Percentiles rank a stretch among this genome's conserved stretches.
These are phyloP conservation scores for Cutaneotrichosporon sp. DNA, from an alignment of 1,284 basidiomycete species.

Conservation along the genomic window DNA sequence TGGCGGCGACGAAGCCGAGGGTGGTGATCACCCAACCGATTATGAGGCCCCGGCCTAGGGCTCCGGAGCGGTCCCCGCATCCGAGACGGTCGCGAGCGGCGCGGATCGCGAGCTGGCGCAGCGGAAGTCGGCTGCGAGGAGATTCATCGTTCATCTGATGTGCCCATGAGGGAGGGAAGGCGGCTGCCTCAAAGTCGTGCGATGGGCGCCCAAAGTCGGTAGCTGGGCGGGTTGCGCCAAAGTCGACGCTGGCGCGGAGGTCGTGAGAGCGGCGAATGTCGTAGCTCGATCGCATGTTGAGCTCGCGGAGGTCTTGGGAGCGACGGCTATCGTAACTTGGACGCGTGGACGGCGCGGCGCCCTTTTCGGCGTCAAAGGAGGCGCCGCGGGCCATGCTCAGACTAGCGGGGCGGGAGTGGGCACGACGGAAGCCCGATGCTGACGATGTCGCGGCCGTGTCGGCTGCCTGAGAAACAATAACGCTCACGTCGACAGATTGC, in stretches of 20 bases:
- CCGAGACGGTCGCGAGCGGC: slow-evolving; percentile 18
- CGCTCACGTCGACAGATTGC: slow-evolving; percentile 2
- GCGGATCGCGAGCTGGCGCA: slow-evolving; percentile 10
- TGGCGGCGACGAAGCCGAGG: slow-evolving; percentile 41
- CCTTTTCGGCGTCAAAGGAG: slow-evolving; percentile 15
- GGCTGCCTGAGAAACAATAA: slow-evolving; percentile 4
- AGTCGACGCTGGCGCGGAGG: neutral
- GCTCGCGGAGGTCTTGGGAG: slow-evolving; percentile 2
- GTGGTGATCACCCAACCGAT: slow-evolving; percentile 49
- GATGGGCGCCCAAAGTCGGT: slow-evolving; percentile 3
- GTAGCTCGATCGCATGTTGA: neutral
- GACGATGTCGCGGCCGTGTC: slow-evolving; percentile 1
- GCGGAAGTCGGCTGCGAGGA: neutral
- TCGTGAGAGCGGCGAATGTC: slow-evolving; percentile 1
- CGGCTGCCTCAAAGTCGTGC: neutral
- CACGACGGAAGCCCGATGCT: neutral
- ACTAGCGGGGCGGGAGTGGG: slow-evolving; percentile 9
- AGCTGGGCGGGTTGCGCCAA: neutral
- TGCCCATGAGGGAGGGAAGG: slow-evolving; percentile 22
- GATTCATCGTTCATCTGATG: slow-evolving; percentile 9
- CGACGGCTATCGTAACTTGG: neutral
- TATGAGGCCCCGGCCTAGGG: slow-evolving; percentile 41
- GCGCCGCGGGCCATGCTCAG: neutral
- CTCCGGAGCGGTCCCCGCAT: slow-evolving; percentile 23
- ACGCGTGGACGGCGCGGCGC: neutral